A percentile compares a stretch with the other conserved stretches of the same genome.
Conservation (phyloP, 768 basidiomycete genomes). For the Boletus subparvulus region DNA sequence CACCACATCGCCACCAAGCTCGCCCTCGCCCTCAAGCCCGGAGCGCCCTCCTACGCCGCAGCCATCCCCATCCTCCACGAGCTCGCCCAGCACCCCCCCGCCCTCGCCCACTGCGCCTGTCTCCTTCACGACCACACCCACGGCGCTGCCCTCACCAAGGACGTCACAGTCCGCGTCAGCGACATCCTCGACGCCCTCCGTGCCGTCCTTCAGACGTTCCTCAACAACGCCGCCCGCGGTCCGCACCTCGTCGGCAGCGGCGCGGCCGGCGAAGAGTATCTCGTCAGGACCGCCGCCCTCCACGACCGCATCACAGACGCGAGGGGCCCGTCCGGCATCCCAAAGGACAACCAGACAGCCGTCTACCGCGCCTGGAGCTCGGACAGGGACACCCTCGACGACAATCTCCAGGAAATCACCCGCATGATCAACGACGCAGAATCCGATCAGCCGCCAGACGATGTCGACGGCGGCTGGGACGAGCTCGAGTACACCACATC, state of each 20-base stretch:
- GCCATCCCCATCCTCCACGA: slow-evolving; percentile 53
- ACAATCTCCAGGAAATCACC: slow-evolving; percentile 57
- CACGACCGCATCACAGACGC: slow-evolving; percentile 60
- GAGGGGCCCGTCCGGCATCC: slow-evolving; percentile 47
- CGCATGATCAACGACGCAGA: slow-evolving; percentile 48
- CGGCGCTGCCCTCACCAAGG: slow-evolving; percentile 47
- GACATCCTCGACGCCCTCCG: slow-evolving; percentile 46
- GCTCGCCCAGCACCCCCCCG: slow-evolving; percentile 46
- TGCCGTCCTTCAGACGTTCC: slow-evolving; percentile 45
- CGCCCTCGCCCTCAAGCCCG: slow-evolving; percentile 60
- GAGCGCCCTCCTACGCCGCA: slow-evolving; percentile 51
- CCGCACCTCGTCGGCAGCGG: slow-evolving; percentile 15
- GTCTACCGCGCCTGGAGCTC: slow-evolving; percentile 51
- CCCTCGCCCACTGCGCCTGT: slow-evolving; percentile 49
- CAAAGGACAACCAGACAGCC: slow-evolving; percentile 55
- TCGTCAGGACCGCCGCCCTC: slow-evolving; percentile 56
- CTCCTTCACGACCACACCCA: slow-evolving; percentile 42
- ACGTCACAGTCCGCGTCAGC: slow-evolving; percentile 39
- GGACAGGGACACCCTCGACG: slow-evolving; percentile 58
- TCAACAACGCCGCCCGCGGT: slow-evolving; percentile 33
- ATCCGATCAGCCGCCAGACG: slow-evolving; percentile 24
- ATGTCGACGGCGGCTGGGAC: slow-evolving; percentile 57
- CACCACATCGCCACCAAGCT: slow-evolving; percentile 58
- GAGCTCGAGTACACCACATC: slow-evolving; percentile 55
- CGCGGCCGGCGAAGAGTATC: slow-evolving; percentile 43